Base-by-base conservation (phyloP, 2,329 filamentous ascomycete genomes). In the Ceratocystis ficicola region DNA sequence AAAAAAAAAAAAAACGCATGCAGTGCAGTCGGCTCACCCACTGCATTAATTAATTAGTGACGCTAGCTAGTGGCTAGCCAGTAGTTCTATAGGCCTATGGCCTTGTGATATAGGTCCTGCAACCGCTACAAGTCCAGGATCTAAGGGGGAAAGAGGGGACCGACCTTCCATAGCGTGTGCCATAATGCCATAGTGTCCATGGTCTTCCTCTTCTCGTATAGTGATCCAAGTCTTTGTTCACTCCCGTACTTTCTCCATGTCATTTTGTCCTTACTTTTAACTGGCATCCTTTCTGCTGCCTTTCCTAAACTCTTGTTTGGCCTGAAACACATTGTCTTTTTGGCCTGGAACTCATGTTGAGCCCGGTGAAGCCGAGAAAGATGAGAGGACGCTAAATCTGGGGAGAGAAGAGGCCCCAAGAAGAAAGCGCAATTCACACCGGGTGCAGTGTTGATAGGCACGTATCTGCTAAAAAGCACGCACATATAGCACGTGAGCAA, bases 311-410 rank as follows among this genome's bases (percentile, higher is more conserved):
- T 28, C 22, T n/a, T 59, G 52, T n/a, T 59, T 8, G 48, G 7
- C 28, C 52, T 59, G 52, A 59, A 59, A 59, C 52, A 59, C 52
- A 59, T 59, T 59, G 52, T 59, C 52, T 10, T 59, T 32, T 59
- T 8, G 52, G 52, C 52, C 32, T 17, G 15, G 52, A 59, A 59
- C n/a, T 15, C 25, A 5, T 30, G 32, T 30, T 30, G n/a, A 59
- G 52, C 52, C 52, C 52, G 52, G 60, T 25, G 60, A 62, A 46
- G 44, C 32, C 32, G 60, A 62, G 60, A 62, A 44, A 41, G 36
- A 41, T 41, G 36, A 46, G 10, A 30, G n/a, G 60, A 36, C 60
- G 32, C 44, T 62, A 52, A 64, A 59, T 32, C 55, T 57, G 17
- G 30, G n/a, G 48, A 17, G 48, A 22, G 17, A 20, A 8, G 12